These are phyloP conservation scores for Mycena indigotica DNA, from an alignment of 768 basidiomycete genomes.

Conservation along the genomic window DNA sequence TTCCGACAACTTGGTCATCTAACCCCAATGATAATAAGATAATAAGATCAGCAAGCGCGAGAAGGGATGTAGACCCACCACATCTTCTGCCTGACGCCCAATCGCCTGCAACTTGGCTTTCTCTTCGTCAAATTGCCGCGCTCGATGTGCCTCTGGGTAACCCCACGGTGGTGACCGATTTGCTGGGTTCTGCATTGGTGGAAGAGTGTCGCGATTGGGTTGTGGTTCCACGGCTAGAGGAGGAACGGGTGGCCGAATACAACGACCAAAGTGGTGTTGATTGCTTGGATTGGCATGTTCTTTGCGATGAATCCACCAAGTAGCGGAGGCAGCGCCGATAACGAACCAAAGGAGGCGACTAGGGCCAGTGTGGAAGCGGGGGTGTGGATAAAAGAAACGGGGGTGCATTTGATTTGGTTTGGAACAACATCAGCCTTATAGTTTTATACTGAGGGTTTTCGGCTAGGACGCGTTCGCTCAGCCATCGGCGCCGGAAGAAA, in stretches of 20 bases:
- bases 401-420: slow-evolving; percentile 15
- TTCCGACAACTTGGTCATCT: slow-evolving; percentile 71
- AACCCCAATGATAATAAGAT: neutral
- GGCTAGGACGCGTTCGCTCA: neutral
- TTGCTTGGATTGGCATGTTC: slow-evolving; percentile 33
- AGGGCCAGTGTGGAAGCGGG: slow-evolving; percentile 21
- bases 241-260: slow-evolving; percentile 29
- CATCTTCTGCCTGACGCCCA: slow-evolving; percentile 51
- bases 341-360: slow-evolving; percentile 19
- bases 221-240: slow-evolving; percentile 1
- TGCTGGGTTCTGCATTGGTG: slow-evolving; percentile 12
- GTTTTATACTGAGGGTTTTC: neutral
- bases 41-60: slow-evolving; percentile 1
- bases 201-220: slow-evolving; percentile 2
- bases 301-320: slow-evolving; percentile 45
- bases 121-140: slow-evolving; percentile 48
- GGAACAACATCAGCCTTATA: slow-evolving; percentile 21
- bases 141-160: slow-evolving; percentile 25
- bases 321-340: slow-evolving; percentile 34
- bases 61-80: no score
- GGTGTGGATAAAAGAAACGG: slow-evolving; percentile 7
- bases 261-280: slow-evolving; percentile 32
- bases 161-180: no score
- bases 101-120: slow-evolving; percentile 48
- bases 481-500: slow-evolving; percentile 56